These are phyloP conservation scores for Phytophthora macrochlamydospora DNA, from an alignment of 352 stramenopile genomes.

Conservation along the genomic window DNA sequence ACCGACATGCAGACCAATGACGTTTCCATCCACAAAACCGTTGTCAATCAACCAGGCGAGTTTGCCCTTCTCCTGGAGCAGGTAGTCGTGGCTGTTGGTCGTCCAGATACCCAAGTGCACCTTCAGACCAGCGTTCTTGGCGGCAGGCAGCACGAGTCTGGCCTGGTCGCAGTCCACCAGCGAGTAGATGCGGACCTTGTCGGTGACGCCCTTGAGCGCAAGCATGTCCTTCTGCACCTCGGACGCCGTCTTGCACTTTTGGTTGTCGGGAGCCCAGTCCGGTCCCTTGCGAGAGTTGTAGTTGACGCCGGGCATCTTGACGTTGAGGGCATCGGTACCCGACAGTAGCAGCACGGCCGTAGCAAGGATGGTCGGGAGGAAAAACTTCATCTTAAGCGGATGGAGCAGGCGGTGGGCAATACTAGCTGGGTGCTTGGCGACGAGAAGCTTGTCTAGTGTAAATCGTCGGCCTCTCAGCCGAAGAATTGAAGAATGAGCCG, in stretches of 20 bases:
- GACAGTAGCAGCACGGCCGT: constrained; percentile 8
- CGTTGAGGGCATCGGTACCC: constrained; percentile 32
- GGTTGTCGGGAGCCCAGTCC: constrained; percentile 30
- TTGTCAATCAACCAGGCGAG: constrained; percentile 32
- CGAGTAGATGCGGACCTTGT: constrained; percentile 62
- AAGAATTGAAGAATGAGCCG: no score
- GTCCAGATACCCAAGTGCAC: constrained; percentile 64
- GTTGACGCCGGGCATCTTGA: constrained; percentile 61
- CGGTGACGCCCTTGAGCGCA: constrained; percentile 33
- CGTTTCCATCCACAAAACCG: constrained; percentile 39
- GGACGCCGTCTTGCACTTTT: constrained; percentile 39
- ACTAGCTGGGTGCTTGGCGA: background rate
- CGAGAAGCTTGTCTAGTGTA: background rate
- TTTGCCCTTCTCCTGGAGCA: constrained; percentile 38
- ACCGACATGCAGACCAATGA: constrained; percentile 50
- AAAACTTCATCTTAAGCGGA: constrained; percentile 15
- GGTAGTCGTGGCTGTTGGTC: constrained; percentile 18
- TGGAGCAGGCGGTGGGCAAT: background rate
- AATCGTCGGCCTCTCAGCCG: no score
- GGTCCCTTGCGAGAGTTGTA: constrained; percentile 58
- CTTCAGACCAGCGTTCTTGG: constrained; percentile 37
- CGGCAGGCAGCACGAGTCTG: constrained; percentile 34
- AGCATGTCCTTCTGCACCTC: constrained; percentile 49
- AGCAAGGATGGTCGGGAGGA: constrained; percentile 8
- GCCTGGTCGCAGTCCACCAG: constrained; percentile 47